phyloP scores from a whole-genome alignment of 805 yeast genomes.

The Tetrapisispora arboricola region DNA sequence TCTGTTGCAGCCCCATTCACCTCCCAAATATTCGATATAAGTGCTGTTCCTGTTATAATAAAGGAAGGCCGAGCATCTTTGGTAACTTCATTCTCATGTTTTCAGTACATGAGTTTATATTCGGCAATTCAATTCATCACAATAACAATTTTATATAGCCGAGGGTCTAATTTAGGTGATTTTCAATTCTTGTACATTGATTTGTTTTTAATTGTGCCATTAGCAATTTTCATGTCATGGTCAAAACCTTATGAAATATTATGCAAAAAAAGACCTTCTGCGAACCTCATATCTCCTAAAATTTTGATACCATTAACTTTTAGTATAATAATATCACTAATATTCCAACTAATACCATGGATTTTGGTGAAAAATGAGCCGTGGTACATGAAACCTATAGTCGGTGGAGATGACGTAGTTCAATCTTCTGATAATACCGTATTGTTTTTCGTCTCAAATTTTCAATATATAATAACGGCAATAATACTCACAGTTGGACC shows the following conservation, averaged over 20 bases:
- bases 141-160: slow-evolving; percentile 71
- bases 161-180: slow-evolving; percentile 92
- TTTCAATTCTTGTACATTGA: slow-evolving; percentile 95
- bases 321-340: slow-evolving; percentile 51
- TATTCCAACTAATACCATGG: slow-evolving; percentile 69
- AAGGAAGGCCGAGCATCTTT: slow-evolving; percentile 91
- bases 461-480: slow-evolving; percentile 82
- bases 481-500: slow-evolving; percentile 82
- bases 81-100: slow-evolving; percentile 92
- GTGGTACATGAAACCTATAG: slow-evolving; percentile 77
- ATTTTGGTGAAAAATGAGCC: slow-evolving; percentile 39
- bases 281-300: slow-evolving; percentile 84
- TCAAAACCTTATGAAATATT: slow-evolving; percentile 60
- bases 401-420: slow-evolving; percentile 74
- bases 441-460: slow-evolving; percentile 68
- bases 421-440: slow-evolving; percentile 84
- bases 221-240: slow-evolving; percentile 98
- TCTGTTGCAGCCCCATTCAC: slow-evolving; percentile 99
- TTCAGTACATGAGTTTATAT: slow-evolving; percentile 94
- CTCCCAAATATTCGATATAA: slow-evolving; percentile 76
- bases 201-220: slow-evolving; percentile 77
- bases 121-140: slow-evolving; percentile 93
- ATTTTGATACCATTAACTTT: slow-evolving; percentile 75
- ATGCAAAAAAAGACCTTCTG: slow-evolving; percentile 75
- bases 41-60: slow-evolving; percentile 86